Percentiles rank a stretch among this genome's conserved stretches.
Conservation (phyloP, 176 grass and related monocot species). For the Sorghum bicolor region DNA sequence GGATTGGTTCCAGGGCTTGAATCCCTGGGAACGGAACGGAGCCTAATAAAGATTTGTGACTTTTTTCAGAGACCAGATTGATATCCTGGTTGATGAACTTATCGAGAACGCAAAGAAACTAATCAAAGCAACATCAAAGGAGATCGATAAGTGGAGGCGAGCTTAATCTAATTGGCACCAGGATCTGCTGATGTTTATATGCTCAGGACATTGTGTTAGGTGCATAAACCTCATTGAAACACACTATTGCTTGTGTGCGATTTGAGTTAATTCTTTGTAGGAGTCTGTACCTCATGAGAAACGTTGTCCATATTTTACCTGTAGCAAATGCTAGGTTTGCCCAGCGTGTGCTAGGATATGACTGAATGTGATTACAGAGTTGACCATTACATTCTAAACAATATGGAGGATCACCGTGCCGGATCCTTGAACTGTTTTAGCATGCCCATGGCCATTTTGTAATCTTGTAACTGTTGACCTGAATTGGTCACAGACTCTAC, state of each 20-base stretch:
- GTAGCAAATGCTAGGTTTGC: slow-evolving; percentile 15
- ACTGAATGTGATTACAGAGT: not conserved
- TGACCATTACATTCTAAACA: slow-evolving; percentile 15
- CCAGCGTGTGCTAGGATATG: not conserved
- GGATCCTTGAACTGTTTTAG: not conserved
- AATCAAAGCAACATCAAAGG: slow-evolving; percentile 49
- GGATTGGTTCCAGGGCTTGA: no score
- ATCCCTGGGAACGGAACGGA: no score
- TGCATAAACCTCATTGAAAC: not conserved
- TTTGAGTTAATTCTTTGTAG: not conserved
- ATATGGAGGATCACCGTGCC: not conserved
- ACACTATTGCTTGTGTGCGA: not conserved
- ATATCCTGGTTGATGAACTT: slow-evolving; percentile 46
- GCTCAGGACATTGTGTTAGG: not conserved
- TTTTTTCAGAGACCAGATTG: slow-evolving; percentile 42
- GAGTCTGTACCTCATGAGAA: not conserved
- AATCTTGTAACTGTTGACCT: not conserved
- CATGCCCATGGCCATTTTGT: not conserved
- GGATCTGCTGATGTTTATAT: not conserved
- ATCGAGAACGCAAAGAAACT: slow-evolving; percentile 45
- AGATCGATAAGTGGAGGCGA: slow-evolving; percentile 54
- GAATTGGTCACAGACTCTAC: not conserved
- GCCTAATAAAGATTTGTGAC: not conserved
- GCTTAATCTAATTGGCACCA: not conserved
- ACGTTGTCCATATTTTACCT: not conserved